phyloP scores from a whole-genome alignment of 805 yeast genomes.

The Spathaspora gorwiae region DNA sequence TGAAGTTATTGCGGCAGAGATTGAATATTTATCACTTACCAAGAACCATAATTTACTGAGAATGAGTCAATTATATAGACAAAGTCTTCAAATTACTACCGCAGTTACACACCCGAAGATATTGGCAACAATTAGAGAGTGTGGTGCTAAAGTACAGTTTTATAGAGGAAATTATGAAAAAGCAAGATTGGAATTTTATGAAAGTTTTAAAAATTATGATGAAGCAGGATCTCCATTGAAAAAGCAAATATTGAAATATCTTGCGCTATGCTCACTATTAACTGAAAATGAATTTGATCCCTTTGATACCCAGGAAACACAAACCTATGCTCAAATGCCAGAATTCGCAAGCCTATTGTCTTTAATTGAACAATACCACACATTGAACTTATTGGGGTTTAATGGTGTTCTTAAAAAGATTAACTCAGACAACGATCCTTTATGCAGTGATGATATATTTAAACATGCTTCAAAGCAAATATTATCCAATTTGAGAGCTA shows the following conservation, averaged over 20 bases:
- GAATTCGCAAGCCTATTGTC: slow-evolving; percentile 25
- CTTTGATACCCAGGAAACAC: slow-evolving; percentile 68
- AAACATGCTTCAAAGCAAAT: slow-evolving; percentile 22
- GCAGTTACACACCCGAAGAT: slow-evolving; percentile 75
- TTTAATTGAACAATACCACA: slow-evolving; percentile 28
- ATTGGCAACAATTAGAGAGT: slow-evolving; percentile 70
- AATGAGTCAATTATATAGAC: slow-evolving; percentile 46
- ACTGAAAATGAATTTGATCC: slow-evolving; percentile 66
- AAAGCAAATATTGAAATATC: slow-evolving; percentile 53
- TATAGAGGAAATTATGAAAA: slow-evolving; percentile 52
- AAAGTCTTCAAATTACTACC: slow-evolving; percentile 40
- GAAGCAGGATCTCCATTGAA: slow-evolving; percentile 46
- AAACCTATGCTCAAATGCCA: slow-evolving; percentile 38
- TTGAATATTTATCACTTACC: slow-evolving; percentile 45
- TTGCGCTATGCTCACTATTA: slow-evolving; percentile 57
- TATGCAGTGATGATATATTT: slow-evolving; percentile 28
- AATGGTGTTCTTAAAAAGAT: slow-evolving; percentile 13
- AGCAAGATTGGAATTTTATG: slow-evolving; percentile 61
- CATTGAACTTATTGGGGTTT: slow-evolving; percentile 20
- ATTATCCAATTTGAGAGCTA: slow-evolving; percentile 26
- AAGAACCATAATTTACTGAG: slow-evolving; percentile 28
- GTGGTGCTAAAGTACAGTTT: slow-evolving; percentile 69
- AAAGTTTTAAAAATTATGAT: slow-evolving; percentile 40
- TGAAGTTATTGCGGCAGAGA: slow-evolving; percentile 66
- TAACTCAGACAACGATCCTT: slow-evolving; percentile 16